Percentiles rank a stretch among this genome's conserved stretches.
Conservation (phyloP, 306 rosid species). For the Cucumis cinereus region DNA sequence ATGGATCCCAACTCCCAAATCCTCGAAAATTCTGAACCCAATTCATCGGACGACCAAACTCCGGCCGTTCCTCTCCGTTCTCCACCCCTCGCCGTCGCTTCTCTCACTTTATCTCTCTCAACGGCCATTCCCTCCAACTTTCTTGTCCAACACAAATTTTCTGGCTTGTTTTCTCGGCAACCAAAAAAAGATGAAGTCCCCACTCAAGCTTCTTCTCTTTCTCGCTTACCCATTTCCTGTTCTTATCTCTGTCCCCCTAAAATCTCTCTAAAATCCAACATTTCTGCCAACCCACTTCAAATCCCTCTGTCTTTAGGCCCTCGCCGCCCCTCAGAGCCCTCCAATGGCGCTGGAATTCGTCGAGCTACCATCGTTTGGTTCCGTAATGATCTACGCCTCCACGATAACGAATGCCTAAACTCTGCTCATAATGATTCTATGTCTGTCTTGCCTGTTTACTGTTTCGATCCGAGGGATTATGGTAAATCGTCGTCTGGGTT, state of each 20-base stretch:
- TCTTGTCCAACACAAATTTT: constrained; percentile 37
- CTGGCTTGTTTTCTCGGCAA: constrained; percentile 27
- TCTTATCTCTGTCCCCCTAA: constrained; percentile 30
- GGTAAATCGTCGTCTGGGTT: constrained; percentile 84
- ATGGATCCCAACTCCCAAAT: constrained; percentile 36
- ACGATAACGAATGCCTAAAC: constrained; percentile 71
- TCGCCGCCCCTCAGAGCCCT: constrained; percentile 72
- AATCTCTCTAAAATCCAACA: constrained; percentile 51
- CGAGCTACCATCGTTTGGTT: constrained; percentile 83
- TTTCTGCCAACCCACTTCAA: constrained; percentile 65
- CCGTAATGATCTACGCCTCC: constrained; percentile 81
- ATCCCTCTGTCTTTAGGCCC: constrained; percentile 53
- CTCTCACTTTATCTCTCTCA: constrained; percentile 63
- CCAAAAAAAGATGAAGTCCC: constrained; percentile 54
- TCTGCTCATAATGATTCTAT: constrained; percentile 66
- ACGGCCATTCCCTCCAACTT: constrained; percentile 36
- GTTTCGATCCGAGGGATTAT: constrained; percentile 82
- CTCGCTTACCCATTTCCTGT: constrained; percentile 59
- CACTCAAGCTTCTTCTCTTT: constrained; percentile 72
- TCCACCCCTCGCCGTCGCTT: constrained; percentile 34
- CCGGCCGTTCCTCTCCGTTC: constrained; percentile 15
- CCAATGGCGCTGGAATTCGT: constrained; percentile 67
- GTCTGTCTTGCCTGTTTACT: constrained; percentile 77
- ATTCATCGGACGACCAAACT: constrained; percentile 29
- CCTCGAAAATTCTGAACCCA: constrained; percentile 27